Evolutionary conservation across 2,329 filamentous ascomycete species (phyloP), one percentile per base, ranked within the genome.

Genomic region (Thelonectria olida): DNA sequence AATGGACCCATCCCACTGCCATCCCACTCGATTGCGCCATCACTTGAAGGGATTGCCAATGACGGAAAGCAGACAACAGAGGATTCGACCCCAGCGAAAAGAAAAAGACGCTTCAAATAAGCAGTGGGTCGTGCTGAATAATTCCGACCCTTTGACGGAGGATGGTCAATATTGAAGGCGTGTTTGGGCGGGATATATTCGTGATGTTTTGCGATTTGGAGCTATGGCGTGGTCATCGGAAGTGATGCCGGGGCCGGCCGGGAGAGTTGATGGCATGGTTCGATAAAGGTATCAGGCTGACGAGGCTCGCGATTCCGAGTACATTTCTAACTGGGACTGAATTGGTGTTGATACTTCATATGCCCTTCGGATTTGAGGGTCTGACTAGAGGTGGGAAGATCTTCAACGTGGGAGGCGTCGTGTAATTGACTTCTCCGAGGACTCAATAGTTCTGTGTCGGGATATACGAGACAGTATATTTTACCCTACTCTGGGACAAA

Each of bases 21-120:
- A 60, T 60, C 57, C 57, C 57, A 58, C 41, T 45, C 41, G 52
- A 69, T 69, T 66, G 65, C 67, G 67, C 67, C 64, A 69, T 69
- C 57, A 41, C 39, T 50, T 48, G 7, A 42, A 36, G 7, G 38
- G 10, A 69, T 69, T 67, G 63, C 44, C 65, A 69, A 68, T 67
- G 38, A 34, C 12, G 23, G 23, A 42, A 56, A 48, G 56, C 36
- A 34, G 44, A 51, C 38, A 49, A 53, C 56, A 54, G 39, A 55
- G 49, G 36, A 44, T 50, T 15, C 36, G 47, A 31, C 53, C 52
- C 48, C 36, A 22, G 53, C 34, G 19, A 12, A 41, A 42, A 34
- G 53, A 48, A 45, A 47, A 52, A 20, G 38, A 22, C 27, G 31
- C 41, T 48, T 34, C 34, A 4, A 3, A 31, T 9, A 53, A 47